phyloP scores from a whole-genome alignment of 2,329 filamentous ascomycete genomes.

The Claviceps digitariae region DNA sequence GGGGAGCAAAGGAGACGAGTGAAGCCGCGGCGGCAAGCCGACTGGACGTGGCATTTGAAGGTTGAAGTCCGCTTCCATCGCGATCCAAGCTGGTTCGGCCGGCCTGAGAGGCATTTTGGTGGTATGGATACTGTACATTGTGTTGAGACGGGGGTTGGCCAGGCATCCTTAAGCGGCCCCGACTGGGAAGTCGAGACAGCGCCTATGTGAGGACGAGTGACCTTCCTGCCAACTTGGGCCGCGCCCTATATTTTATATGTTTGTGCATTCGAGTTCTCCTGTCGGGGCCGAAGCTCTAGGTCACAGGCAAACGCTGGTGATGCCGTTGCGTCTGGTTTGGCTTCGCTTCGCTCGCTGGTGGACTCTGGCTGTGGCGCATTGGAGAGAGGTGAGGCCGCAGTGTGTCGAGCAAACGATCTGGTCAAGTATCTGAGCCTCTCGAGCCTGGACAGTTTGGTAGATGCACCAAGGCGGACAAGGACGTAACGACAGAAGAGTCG shows the following conservation, averaged over 20 bases:
- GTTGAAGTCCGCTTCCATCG: constrained; percentile 36
- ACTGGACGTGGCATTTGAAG: constrained; percentile 27
- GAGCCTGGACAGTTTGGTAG: not conserved
- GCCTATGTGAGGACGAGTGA: constrained; percentile 20
- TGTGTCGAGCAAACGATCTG: not conserved
- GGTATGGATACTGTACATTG: constrained; percentile 20
- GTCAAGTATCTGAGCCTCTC: no score
- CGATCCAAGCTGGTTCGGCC: constrained; percentile 38
- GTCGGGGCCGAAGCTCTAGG: not conserved
- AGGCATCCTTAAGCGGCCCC: constrained; percentile 19
- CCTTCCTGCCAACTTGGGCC: constrained; percentile 25
- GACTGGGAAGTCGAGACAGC: constrained; percentile 17
- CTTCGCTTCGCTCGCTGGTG: not conserved
- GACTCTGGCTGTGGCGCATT: not conserved
- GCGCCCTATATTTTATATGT: constrained; percentile 19
- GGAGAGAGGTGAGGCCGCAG: not conserved
- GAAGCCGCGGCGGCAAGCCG: constrained; percentile 41
- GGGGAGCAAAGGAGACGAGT: constrained; percentile 48
- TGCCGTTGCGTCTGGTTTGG: not conserved
- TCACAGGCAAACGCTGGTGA: not conserved
- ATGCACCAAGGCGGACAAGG: not conserved
- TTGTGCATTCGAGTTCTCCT: constrained; percentile 23
- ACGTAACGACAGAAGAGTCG: not conserved
- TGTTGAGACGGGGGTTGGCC: constrained; percentile 23
- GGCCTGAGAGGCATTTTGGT: constrained; percentile 17